Evolutionary conservation across 306 rosid species (phyloP).

Genomic region (Astragalus glycyphyllos): DNA sequence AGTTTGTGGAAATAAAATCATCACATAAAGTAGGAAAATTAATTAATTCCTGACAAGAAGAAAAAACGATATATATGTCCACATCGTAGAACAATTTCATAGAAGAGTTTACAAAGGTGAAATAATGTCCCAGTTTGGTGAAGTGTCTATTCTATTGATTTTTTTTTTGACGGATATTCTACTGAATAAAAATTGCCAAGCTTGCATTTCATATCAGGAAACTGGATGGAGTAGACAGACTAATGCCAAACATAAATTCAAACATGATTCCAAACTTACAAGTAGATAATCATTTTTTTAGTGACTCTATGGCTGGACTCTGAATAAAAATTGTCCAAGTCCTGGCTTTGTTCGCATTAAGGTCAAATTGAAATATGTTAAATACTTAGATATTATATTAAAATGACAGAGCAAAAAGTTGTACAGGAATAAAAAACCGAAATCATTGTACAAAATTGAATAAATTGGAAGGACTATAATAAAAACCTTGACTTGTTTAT

Average conservation of each 20-base stretch:
- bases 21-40: not conserved
- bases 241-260: not conserved
- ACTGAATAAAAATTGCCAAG: constrained; percentile 9
- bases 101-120: not conserved
- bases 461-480: too few relatives aligned
- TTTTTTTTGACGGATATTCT: too few relatives aligned
- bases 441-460: too few relatives aligned
- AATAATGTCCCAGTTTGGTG: constrained; percentile 28
- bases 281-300: not conserved
- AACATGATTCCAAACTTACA: not conserved
- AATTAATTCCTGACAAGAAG: not conserved
- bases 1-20: not conserved
- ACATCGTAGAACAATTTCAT: not conserved
- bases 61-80: not conserved
- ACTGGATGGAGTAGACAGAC: not conserved
- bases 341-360: not conserved
- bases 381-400: not conserved
- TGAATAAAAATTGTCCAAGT: not conserved
- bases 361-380: not conserved
- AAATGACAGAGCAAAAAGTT: too few relatives aligned
- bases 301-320: not conserved
- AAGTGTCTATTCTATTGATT: constrained; percentile 39
- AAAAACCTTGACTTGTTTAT: too few relatives aligned
- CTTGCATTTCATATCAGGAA: not conserved
- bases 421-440: too few relatives aligned